Evolutionary conservation across 495 filamentous ascomycete genomes (phyloP).

Genomic region (Aspergillus indologenus): DNA sequence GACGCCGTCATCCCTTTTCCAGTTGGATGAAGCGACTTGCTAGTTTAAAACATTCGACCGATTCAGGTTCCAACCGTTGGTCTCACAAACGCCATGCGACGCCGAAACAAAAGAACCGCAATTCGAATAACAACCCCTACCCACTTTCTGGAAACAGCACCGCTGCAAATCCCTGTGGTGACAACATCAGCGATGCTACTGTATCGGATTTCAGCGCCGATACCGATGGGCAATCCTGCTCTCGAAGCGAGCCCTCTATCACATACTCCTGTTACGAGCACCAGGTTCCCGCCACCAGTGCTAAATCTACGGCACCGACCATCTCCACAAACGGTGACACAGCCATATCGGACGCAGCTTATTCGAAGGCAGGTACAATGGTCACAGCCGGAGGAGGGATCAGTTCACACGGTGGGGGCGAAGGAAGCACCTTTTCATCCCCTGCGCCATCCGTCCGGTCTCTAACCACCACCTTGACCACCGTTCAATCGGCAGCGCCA

Average conservation of each 20-base stretch:
- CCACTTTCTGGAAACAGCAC: conserved; percentile 54
- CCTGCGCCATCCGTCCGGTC: conserved; percentile 89
- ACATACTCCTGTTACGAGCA: conserved; percentile 56
- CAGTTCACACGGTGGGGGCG: conserved; percentile 66
- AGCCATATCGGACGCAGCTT: conserved; percentile 66
- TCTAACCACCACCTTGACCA: conserved; percentile 91
- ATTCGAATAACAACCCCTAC: conserved; percentile 78
- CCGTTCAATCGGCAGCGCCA: conserved; percentile 82
- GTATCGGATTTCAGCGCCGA: conserved; percentile 35
- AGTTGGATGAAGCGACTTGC: conserved; percentile 93
- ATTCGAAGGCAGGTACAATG: conserved; percentile 76
- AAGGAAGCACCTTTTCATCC: conserved; percentile 85
- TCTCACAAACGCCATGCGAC: conserved; percentile 48
- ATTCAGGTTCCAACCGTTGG: conserved; percentile 45
- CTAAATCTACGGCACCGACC: conserved; percentile 72
- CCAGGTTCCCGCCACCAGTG: conserved; percentile 56
- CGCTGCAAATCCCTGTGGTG: conserved; percentile 30
- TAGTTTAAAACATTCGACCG: conserved; percentile 67
- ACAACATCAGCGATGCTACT: conserved; percentile 47
- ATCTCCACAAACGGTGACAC: conserved; percentile 78
- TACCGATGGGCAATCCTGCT: conserved; percentile 28
- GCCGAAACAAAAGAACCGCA: conserved; percentile 56
- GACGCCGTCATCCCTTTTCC: conserved; percentile 81
- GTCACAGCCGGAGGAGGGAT: conserved; percentile 60
- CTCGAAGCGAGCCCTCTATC: conserved; percentile 53